Evolutionary conservation across 108 stramenopile genomes (phyloP), one percentile per base, ranked within the genome.

Genomic region (Aurantiochytrium sp.): DNA sequence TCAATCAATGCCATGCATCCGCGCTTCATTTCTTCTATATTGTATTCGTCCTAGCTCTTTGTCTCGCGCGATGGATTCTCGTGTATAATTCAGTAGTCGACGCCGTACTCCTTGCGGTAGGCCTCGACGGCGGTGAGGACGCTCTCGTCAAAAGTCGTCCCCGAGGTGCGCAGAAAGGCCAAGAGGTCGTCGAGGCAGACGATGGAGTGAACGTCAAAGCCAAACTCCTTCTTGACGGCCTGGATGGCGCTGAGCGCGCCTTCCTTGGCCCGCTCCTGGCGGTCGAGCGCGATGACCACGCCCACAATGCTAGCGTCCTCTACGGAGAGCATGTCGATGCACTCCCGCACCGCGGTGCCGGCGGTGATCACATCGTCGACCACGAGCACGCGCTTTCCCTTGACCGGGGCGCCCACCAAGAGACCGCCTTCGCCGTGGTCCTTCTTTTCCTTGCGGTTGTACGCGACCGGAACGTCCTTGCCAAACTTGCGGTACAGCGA

Each of bases 321-420:
- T 32, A 86, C 59, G 24, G 81, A 55, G n/a, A 99, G 92, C 88
- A 98, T 90, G 15, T 90, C 91, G 87, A 96, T 92, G 32, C 96
- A 95, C 90, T 98, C 96, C 10, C 97, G 95, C 53, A 99, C 96
- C 24, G 99, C 99, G 21, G 98, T 99, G 21, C 99, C 99, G 17
- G 97, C 98, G 4, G 97, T 97, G 68, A 99, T 99, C 39, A 99
- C 99, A 92, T 99, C 99, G 87, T 99, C 99, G 55, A 99, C 94
- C 22, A 99, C 94, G 30, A 99, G 89, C 19, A 98, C 96, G 24
- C 95, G 94, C 91, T 97, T 96, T 3, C 95, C 95, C 34, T 91
- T 89, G 90, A 99, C 93, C 52, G 93, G 89, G 6, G 96, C 95
- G 22, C 99, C 99, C 0, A 99, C 99, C 37, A 99, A 92, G 3